These are phyloP conservation scores for Brasilioporus rufonigricans DNA, from an alignment of 768 basidiomycete species.

Conservation along the genomic window DNA sequence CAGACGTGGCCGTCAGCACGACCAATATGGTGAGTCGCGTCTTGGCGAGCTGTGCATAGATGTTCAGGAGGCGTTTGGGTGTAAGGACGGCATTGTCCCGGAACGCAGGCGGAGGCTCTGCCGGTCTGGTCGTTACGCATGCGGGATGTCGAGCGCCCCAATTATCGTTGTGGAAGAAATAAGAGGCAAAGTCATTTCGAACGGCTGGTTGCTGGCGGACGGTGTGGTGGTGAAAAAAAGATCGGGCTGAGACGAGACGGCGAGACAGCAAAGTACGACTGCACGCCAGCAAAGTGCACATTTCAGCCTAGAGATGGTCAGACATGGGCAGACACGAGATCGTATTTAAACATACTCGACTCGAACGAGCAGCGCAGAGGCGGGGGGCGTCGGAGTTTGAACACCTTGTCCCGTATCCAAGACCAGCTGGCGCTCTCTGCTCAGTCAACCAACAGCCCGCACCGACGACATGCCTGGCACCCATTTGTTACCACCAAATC, in stretches of 20 bases:
- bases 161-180: conserved; percentile 62
- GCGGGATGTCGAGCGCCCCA: conserved; percentile 38
- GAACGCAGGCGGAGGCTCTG: conserved; percentile 27
- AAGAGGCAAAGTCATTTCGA: conserved; percentile 44
- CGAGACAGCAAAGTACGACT: conserved; percentile 11
- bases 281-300: conserved; percentile 19
- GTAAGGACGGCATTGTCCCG: conserved; percentile 44
- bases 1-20: conserved; percentile 86
- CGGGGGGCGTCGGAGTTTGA: conserved; percentile 30
- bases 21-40: conserved; percentile 79
- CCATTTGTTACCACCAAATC: conserved; percentile 90
- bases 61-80: conserved; percentile 49
- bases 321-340: neutral
- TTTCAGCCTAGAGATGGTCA: conserved; percentile 9
- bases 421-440: neutral
- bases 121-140: conserved; percentile 13
- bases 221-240: conserved; percentile 1
- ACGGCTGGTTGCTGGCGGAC: conserved; percentile 1
- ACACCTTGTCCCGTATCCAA: conserved; percentile 14
- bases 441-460: neutral
- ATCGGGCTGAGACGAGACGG: neutral
- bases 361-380: neutral
- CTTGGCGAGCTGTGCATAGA: conserved; percentile 85
- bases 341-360: conserved; percentile 2
- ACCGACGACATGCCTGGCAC: conserved; percentile 55